phyloP scores from a whole-genome alignment of 352 stramenopile species.

The Globisporangium nunn region DNA sequence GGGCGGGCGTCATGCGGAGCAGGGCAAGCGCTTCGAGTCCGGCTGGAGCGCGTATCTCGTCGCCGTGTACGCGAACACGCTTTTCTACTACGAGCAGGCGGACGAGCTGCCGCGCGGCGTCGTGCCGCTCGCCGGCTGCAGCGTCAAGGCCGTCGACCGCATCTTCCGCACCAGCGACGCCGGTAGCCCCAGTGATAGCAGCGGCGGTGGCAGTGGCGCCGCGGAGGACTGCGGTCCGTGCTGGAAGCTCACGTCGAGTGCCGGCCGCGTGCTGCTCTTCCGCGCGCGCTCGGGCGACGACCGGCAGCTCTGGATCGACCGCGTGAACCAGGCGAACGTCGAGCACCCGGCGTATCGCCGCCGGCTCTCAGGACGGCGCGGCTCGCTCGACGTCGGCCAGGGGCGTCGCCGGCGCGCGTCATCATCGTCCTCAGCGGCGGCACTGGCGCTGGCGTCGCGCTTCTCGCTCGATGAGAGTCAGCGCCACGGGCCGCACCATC shows the following conservation, averaged over 20 bases:
- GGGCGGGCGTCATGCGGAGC: background rate
- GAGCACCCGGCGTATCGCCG: conserved; percentile 12
- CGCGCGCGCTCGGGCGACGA: conserved; percentile 41
- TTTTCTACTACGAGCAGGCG: conserved; percentile 63
- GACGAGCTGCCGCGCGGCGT: conserved; percentile 42
- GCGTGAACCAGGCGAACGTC: conserved; percentile 28
- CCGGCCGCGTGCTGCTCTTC: conserved; percentile 55
- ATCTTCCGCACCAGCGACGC: conserved; percentile 39
- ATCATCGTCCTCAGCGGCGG: conserved; percentile 1
- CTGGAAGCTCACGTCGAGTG: conserved; percentile 62
- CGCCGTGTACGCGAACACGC: conserved; percentile 44
- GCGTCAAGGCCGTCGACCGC: conserved; percentile 46
- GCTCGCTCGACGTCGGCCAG: conserved; percentile 24
- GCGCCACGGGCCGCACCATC: conserved; percentile 7
- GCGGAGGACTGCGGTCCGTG: conserved; percentile 59
- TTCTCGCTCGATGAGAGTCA: conserved; percentile 11
- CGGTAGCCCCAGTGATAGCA: conserved; percentile 11
- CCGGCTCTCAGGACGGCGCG: conserved; percentile 6
- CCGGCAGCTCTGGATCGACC: conserved; percentile 45
- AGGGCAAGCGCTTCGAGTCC: conserved; percentile 60
- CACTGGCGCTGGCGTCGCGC: conserved; percentile 15
- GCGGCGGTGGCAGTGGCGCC: background rate
- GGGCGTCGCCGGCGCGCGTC: conserved; percentile 15
- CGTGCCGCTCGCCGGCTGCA: conserved; percentile 39
- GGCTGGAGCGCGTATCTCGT: conserved; percentile 54